Conservation (phyloP, 2,329 filamentous ascomycete species). For the Epichloe aotearoae region DNA sequence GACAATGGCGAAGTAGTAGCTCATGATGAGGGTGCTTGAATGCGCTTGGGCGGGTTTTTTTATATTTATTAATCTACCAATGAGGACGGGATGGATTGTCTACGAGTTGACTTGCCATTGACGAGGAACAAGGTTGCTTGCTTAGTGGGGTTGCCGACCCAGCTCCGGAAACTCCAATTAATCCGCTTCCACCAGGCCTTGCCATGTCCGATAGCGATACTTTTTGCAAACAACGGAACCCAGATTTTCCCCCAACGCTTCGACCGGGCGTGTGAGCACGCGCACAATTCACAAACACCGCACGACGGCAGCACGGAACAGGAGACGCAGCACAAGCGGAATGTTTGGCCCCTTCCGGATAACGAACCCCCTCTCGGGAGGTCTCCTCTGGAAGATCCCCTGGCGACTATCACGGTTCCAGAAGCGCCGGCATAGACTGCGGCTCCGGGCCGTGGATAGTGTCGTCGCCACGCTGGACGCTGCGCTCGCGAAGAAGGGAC, state of each 20-base stretch:
- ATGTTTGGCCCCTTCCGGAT: slow-evolving; percentile 82
- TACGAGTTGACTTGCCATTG: no score
- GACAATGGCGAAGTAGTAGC: slow-evolving; percentile 96
- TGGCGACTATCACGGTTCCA: slow-evolving; percentile 90
- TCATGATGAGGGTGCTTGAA: slow-evolving; percentile 58
- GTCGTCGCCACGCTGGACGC: slow-evolving; percentile 74
- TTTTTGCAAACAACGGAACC: no score
- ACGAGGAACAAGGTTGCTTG: no score
- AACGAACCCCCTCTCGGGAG: slow-evolving; percentile 60
- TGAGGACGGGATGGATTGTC: not conserved
- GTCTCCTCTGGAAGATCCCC: slow-evolving; percentile 91
- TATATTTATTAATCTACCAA: no score
- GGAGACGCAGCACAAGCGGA: slow-evolving; percentile 12
- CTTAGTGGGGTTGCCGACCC: not conserved
- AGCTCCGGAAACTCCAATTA: not conserved
- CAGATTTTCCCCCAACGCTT: no score
- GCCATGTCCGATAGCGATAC: no score
- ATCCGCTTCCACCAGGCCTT: not conserved
- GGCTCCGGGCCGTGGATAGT: slow-evolving; percentile 71
- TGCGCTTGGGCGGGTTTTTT: not conserved
- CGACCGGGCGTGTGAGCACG: no score
- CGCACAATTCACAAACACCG: no score
- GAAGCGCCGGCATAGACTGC: slow-evolving; percentile 74
- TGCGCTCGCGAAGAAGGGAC: slow-evolving; percentile 61
- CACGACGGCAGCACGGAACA: not conserved